These are phyloP conservation scores for Adansonia digitata DNA, from an alignment of 345 rosid species.

Conservation along the genomic window DNA sequence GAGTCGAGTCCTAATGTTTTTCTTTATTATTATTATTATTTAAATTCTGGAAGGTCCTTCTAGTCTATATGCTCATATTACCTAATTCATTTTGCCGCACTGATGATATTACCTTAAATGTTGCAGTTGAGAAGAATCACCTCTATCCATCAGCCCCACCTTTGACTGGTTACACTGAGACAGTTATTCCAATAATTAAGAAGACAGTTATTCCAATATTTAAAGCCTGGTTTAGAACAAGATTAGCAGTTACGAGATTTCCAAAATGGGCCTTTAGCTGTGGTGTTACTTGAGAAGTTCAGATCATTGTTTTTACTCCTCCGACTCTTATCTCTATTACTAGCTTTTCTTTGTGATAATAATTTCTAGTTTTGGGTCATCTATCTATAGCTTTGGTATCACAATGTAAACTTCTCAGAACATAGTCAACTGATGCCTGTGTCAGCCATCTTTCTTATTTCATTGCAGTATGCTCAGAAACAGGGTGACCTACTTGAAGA, in stretches of 20 bases:
- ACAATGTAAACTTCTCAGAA: background rate
- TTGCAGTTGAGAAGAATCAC: conserved; percentile 75
- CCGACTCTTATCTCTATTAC: background rate
- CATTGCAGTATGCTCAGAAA: conserved; percentile 72
- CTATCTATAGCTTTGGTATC: background rate
- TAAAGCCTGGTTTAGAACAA: background rate
- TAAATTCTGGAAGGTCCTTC: conserved; percentile 2
- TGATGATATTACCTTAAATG: conserved; percentile 21
- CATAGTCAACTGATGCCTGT: background rate
- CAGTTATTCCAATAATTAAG: conserved; percentile 52
- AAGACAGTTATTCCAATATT: conserved; percentile 29
- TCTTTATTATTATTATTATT: background rate
- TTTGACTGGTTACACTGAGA: conserved; percentile 78
- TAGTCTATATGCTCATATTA: too few relatives aligned
- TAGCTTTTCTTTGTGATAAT: background rate
- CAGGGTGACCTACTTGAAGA: conserved; percentile 63
- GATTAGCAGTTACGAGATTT: background rate
- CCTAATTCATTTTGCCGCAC: background rate
- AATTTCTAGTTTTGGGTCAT: background rate
- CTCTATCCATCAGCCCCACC: conserved; percentile 85
- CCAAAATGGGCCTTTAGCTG: conserved; percentile 2
- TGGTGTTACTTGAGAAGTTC: background rate
- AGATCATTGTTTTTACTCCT: background rate
- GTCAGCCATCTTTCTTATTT: conserved; percentile 3
- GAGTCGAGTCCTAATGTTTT: background rate